Conservation (phyloP, 768 basidiomycete genomes). For the Boletus rex-veris region DNA sequence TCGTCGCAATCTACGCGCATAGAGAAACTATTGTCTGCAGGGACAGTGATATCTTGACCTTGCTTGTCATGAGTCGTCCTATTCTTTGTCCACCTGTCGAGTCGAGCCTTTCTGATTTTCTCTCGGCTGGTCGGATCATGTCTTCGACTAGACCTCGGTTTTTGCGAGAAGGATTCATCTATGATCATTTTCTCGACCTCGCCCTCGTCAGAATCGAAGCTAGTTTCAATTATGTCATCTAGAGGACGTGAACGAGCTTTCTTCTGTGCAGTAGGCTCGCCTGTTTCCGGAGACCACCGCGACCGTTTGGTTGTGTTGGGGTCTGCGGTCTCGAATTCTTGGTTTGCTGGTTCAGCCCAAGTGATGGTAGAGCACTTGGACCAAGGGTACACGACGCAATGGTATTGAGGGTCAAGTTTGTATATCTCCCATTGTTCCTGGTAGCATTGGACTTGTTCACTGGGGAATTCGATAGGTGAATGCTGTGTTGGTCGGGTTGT, state of each 20-base stretch:
- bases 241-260: constrained; percentile 24
- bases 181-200: constrained; percentile 52
- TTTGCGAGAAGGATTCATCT: constrained; percentile 30
- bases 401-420: constrained; percentile 74
- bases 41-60: constrained; percentile 30
- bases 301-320: constrained; percentile 26
- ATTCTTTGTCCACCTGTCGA: constrained; percentile 27
- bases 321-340: constrained; percentile 5
- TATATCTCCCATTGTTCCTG: constrained; percentile 87
- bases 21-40: constrained; percentile 27
- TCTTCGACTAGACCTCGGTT: constrained; percentile 12
- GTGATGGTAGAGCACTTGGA: constrained; percentile 33
- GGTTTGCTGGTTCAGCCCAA: constrained; percentile 14
- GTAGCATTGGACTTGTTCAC: constrained; percentile 48
- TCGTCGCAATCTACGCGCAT: constrained; percentile 29
- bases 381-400: constrained; percentile 51
- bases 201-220: constrained; percentile 38
- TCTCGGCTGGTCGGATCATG: constrained; percentile 30
- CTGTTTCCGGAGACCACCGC: constrained; percentile 22
- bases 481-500: constrained; percentile 1
- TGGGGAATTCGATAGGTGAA: constrained; percentile 26
- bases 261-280: constrained; percentile 18
- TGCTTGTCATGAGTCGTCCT: constrained; percentile 25
- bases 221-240: constrained; percentile 19
- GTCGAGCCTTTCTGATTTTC: constrained; percentile 27